Conservation (phyloP, 352 stramenopile species). For the Phytopythium montanum region DNA sequence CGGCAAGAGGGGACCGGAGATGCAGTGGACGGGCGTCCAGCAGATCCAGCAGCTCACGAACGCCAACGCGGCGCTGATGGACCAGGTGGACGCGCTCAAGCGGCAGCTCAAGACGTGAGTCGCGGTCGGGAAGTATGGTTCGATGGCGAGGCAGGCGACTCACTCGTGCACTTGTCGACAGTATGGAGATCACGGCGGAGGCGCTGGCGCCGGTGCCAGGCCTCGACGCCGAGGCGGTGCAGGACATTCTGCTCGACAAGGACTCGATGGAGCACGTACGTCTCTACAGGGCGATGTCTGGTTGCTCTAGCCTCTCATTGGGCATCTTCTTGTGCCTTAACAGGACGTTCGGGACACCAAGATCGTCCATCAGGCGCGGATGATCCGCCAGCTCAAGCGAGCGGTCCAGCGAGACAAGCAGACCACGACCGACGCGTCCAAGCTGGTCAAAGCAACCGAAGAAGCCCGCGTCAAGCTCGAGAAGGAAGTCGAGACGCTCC, state of each 20-base stretch:
- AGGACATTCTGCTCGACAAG: constrained; percentile 64
- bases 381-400: constrained; percentile 55
- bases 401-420: constrained; percentile 59
- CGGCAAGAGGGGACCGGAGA: constrained; percentile 13
- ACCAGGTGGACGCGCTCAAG: constrained; percentile 44
- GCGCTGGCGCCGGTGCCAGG: constrained; percentile 61
- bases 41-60: constrained; percentile 71
- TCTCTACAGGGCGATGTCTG: neutral
- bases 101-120: constrained; percentile 55
- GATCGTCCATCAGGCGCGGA: constrained; percentile 77
- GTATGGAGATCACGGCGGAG: constrained; percentile 68
- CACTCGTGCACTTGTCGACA: constrained; percentile 6
- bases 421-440: constrained; percentile 31
- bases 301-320: too few species aligned
- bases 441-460: constrained; percentile 35
- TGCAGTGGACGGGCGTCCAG: constrained; percentile 46
- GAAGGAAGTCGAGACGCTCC: constrained; percentile 56
- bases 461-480: constrained; percentile 33
- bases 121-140: neutral
- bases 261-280: constrained; percentile 52
- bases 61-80: constrained; percentile 37
- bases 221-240: constrained; percentile 38
- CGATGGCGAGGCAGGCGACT: neutral
- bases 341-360: constrained; percentile 75
- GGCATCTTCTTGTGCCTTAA: too few species aligned